Conservation (phyloP, 257 asterid genomes). For the Henckelia pumila region DNA sequence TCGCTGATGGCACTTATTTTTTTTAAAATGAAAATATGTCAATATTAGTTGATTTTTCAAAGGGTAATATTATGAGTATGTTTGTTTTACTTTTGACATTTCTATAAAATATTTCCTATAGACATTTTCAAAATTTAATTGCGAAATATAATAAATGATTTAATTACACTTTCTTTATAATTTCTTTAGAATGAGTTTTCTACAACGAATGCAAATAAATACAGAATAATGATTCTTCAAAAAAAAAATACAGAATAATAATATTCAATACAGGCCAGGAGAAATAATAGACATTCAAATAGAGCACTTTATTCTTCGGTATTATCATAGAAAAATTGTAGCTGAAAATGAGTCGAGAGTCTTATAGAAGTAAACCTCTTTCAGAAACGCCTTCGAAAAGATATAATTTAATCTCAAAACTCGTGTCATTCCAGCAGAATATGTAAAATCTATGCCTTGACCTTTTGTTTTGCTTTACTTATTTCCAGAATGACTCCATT, state of each 20-base stretch:
- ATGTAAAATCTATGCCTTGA: slow-evolving; percentile 33
- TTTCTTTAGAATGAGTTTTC: background rate
- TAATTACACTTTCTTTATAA: background rate
- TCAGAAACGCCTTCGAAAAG: slow-evolving; percentile 8
- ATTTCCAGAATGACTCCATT: slow-evolving; percentile 79
- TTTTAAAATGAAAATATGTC: background rate
- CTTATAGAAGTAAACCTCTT: background rate
- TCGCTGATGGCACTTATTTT: too few species aligned
- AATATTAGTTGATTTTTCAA: background rate
- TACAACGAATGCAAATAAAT: background rate
- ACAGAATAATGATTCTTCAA: background rate
- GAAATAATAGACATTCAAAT: background rate
- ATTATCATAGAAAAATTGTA: background rate
- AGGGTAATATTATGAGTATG: background rate
- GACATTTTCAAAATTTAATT: too few species aligned
- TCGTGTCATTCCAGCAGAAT: slow-evolving; percentile 2
- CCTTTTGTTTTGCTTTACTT: slow-evolving; percentile 51
- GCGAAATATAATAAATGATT: background rate
- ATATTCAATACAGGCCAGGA: background rate
- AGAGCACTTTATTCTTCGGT: background rate
- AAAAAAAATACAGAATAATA: background rate
- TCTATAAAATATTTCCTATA: background rate
- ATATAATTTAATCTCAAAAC: background rate
- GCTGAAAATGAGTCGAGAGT: background rate
- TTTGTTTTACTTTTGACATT: background rate